These are phyloP conservation scores for Typha latifolia DNA, from an alignment of 176 grass and related monocot species.

Conservation along the genomic window DNA sequence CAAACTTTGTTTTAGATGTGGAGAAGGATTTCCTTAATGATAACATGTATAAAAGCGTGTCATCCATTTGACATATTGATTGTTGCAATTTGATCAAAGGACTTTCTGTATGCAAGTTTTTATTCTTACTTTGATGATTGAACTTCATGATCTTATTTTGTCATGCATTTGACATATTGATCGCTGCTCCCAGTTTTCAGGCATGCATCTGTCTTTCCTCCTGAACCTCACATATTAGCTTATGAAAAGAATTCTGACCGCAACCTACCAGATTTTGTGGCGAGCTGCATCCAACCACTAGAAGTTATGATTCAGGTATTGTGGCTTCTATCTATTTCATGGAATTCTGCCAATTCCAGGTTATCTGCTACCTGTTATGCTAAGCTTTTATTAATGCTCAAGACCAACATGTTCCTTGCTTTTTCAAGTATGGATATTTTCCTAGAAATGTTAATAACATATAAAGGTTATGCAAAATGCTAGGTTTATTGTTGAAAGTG, in stretches of 20 bases:
- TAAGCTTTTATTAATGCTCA: too few relatives aligned
- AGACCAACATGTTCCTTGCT: too few relatives aligned
- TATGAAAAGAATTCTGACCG: slow-evolving; percentile 54
- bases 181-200: slow-evolving; percentile 47
- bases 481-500: too few relatives aligned
- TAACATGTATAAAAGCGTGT: too few relatives aligned
- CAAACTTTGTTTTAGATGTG: too few relatives aligned
- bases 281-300: slow-evolving; percentile 60
- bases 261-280: slow-evolving; percentile 31
- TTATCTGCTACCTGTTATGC: too few relatives aligned
- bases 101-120: too few relatives aligned
- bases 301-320: slow-evolving; percentile 91
- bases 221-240: slow-evolving; percentile 76
- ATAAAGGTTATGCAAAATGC: too few relatives aligned
- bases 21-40: too few relatives aligned
- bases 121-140: too few relatives aligned
- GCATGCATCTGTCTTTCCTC: slow-evolving; percentile 83
- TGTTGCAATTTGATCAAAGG: neutral
- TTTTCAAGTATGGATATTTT: too few relatives aligned
- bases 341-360: neutral
- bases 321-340: slow-evolving; percentile 1
- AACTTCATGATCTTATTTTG: neutral
- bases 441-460: too few relatives aligned
- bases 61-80: neutral
- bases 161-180: neutral